phyloP scores from a whole-genome alignment of 1,284 basidiomycete genomes.

The Testicularia cyperi region DNA sequence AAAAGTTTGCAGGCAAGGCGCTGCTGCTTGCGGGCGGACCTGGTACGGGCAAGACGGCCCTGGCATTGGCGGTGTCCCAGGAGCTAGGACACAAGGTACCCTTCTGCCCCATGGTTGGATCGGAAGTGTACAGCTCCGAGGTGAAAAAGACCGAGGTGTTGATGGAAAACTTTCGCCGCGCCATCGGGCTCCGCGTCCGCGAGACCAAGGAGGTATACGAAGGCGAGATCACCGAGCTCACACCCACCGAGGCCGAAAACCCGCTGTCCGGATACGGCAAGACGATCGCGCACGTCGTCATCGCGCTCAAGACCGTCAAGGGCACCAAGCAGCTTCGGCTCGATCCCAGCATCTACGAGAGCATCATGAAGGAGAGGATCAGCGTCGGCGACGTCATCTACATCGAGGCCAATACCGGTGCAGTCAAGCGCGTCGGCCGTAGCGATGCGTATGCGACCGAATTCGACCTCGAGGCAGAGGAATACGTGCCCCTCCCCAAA shows the following conservation, averaged over 20 bases:
- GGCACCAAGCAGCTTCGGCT: constrained; percentile 96
- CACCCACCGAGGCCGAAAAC: constrained; percentile 70
- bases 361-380: constrained; percentile 95
- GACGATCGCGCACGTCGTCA: constrained; percentile 93
- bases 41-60: constrained; percentile 91
- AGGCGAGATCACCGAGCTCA: constrained; percentile 95
- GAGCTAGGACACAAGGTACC: constrained; percentile 93
- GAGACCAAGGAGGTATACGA: constrained; percentile 99
- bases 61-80: constrained; percentile 89
- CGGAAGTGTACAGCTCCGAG: constrained; percentile 93
- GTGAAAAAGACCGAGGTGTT: constrained; percentile 99
- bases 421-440: constrained; percentile 95
- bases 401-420: constrained; percentile 89
- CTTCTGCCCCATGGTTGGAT: constrained; percentile 97
- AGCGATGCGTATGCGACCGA: constrained; percentile 99
- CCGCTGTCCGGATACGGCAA: constrained; percentile 83
- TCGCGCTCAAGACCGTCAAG: constrained; percentile 94
- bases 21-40: constrained; percentile 84
- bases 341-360: constrained; percentile 94
- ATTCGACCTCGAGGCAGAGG: constrained; percentile 96
- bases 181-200: constrained; percentile 71
- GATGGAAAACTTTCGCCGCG: constrained; percentile 90
- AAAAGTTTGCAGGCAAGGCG: constrained; percentile 88
- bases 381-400: constrained; percentile 96
- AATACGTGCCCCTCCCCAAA: constrained; percentile 95